Evolutionary conservation across 345 rosid genomes (phyloP), one percentile per base, ranked within the genome.

Genomic region (Durio zibethinus): DNA sequence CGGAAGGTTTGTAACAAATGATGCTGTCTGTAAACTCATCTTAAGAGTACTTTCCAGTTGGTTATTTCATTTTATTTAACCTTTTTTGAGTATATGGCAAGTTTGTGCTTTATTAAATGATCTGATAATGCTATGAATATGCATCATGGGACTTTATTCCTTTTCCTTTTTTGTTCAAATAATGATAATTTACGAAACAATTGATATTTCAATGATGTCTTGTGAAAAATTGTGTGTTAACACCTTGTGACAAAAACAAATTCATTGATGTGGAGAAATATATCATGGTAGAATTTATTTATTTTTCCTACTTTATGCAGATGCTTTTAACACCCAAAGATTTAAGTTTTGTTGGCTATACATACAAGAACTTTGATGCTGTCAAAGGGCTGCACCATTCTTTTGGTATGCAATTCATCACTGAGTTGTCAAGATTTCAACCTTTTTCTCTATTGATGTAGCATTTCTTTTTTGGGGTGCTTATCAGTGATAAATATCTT

Each of bases 301-400:
- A 36, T 36, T 71, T 76, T 60, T 75, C 31, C n/a, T 27, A 47
- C 40, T 82, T 67, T 63, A 53, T 84, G 86, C 90, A 94, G 97
- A 87, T 87, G 90, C 84, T 79, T 59, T 86, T 92, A 81, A 90
- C 97, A 68, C 91, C 97, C 60, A 91, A 94, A 85, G 97, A 94
- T 90, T 82, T 94, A 80, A 94, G 89, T 87, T 94, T 94, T 77
- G 98, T 94, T 83, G 97, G 98, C 81, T 94, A 94, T 73, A 94
- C 98, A 25, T 94, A 89, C 93, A 94, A 92, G 90, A 94, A 94
- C 85, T 94, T 94, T 72, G 98, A 92, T 71, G 98, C 97, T 53
- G 94, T 94, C 73, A 92, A 94, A 86, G 98, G 90, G 69, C 77
- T 89, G 47, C 87, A 77, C 45, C 91, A 82, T 47, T 67, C 93